Evolutionary conservation across 1,139 yeast genomes (phyloP).

Genomic region (Suhomyces kunorum): DNA sequence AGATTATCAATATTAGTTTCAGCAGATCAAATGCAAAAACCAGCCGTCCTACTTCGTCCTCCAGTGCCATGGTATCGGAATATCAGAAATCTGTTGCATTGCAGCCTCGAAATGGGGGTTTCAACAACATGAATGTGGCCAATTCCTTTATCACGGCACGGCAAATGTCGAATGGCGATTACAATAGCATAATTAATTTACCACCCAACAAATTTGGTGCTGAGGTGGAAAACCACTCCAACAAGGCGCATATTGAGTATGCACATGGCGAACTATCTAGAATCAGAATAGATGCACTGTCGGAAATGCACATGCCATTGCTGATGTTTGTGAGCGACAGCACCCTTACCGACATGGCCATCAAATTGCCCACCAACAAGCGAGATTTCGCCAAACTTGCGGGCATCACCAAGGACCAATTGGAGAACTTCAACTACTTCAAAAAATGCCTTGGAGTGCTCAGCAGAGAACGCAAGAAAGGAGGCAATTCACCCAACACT

Average conservation of each 20-base stretch:
- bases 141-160: slow-evolving; percentile 34
- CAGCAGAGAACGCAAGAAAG: slow-evolving; percentile 31
- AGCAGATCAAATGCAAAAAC: slow-evolving; percentile 16
- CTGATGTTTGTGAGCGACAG: slow-evolving; percentile 49
- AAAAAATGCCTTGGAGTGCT: slow-evolving; percentile 44
- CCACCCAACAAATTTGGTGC: slow-evolving; percentile 19
- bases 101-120: slow-evolving; percentile 1
- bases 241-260: slow-evolving; percentile 35
- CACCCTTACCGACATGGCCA: slow-evolving; percentile 57
- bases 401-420: slow-evolving; percentile 43
- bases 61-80: neutral
- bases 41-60: neutral
- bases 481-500: slow-evolving; percentile 8
- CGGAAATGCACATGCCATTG: slow-evolving; percentile 40
- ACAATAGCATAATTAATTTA: slow-evolving; percentile 21
- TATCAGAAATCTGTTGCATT: slow-evolving; percentile 1
- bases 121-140: slow-evolving; percentile 1
- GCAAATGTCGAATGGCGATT: slow-evolving; percentile 20
- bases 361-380: slow-evolving; percentile 53
- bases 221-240: slow-evolving; percentile 17
- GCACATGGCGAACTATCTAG: slow-evolving; percentile 47
- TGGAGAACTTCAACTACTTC: slow-evolving; percentile 48
- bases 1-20: slow-evolving; percentile 43
- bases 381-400: slow-evolving; percentile 49
- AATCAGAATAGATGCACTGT: slow-evolving; percentile 46